These are phyloP conservation scores for Claviceps sp. DNA, from an alignment of 2,329 filamentous ascomycete genomes.

Conservation along the genomic window DNA sequence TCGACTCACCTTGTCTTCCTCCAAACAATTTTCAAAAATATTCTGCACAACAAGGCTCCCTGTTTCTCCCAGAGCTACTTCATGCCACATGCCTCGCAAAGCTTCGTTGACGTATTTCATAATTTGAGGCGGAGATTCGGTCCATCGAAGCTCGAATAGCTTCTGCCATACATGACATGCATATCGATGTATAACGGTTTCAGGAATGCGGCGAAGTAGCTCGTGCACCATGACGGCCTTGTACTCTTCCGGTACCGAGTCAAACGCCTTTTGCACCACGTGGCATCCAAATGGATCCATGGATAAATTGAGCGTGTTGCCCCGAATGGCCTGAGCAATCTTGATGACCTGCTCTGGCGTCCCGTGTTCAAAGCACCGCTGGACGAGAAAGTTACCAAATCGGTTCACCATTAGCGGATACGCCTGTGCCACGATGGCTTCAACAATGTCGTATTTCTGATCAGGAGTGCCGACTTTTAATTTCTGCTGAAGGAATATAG, in stretches of 20 bases:
- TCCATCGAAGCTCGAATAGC: slow-evolving; percentile 95
- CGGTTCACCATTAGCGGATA: slow-evolving; percentile 97
- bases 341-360: slow-evolving; percentile 87
- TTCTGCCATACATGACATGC: slow-evolving; percentile 99
- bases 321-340: slow-evolving; percentile 87
- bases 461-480: slow-evolving; percentile 90
- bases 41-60: slow-evolving; percentile 97
- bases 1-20: slow-evolving; percentile 77
- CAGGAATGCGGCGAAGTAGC: slow-evolving; percentile 82
- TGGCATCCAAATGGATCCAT: slow-evolving; percentile 99
- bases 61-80: slow-evolving; percentile 92
- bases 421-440: slow-evolving; percentile 87
- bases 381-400: slow-evolving; percentile 96
- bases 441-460: slow-evolving; percentile 94
- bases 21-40: slow-evolving; percentile 97
- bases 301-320: slow-evolving; percentile 83
- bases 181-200: slow-evolving; percentile 97
- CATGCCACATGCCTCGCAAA: slow-evolving; percentile 93
- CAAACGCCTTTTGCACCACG: slow-evolving; percentile 96
- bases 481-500: slow-evolving; percentile 97
- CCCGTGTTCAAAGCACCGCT: slow-evolving; percentile 97
- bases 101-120: slow-evolving; percentile 98
- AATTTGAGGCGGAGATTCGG: slow-evolving; percentile 85
- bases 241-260: slow-evolving; percentile 93
- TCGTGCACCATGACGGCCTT: slow-evolving; percentile 99